These are phyloP conservation scores for Carex kokanica DNA, from an alignment of 176 grass and related monocot genomes.

Conservation along the genomic window DNA sequence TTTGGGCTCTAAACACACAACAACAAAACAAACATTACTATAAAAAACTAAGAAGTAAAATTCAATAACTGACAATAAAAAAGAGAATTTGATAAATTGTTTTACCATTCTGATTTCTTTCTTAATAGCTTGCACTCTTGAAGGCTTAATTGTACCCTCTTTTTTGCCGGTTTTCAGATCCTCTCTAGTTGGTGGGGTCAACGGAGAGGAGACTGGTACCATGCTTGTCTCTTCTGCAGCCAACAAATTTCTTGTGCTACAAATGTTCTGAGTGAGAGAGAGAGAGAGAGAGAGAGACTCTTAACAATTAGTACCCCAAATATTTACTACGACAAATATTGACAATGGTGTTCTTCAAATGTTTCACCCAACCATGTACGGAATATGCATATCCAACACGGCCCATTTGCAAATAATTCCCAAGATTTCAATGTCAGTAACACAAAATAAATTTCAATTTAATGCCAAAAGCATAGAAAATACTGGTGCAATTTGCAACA, in stretches of 20 bases:
- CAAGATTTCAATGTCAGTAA: not conserved
- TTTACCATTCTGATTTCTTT: slow-evolving; percentile 75
- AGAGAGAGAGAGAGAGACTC: not conserved
- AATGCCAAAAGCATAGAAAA: not conserved
- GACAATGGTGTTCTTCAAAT: not conserved
- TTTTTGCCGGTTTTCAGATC: slow-evolving; percentile 40
- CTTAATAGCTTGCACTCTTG: slow-evolving; percentile 77
- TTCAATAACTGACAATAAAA: not conserved
- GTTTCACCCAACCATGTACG: not conserved
- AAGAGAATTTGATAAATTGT: not conserved
- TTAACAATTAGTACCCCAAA: slow-evolving; percentile 8
- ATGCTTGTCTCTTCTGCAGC: slow-evolving; percentile 57
- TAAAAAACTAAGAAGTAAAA: not conserved
- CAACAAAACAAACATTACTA: not conserved
- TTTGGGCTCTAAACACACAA: slow-evolving; percentile 80
- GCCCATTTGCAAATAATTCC: not conserved
- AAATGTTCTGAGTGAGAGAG: slow-evolving; percentile 51
- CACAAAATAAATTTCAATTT: not conserved
- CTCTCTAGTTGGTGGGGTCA: slow-evolving; percentile 46
- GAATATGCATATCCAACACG: not conserved
- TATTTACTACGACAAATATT: not conserved
- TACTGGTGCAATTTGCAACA: not conserved
- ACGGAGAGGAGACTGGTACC: slow-evolving; percentile 77
- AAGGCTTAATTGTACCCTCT: slow-evolving; percentile 33
- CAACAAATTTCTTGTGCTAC: slow-evolving; percentile 50